A percentile compares a stretch with the other conserved stretches of the same genome.
Evolutionary conservation across 2,329 filamentous ascomycete genomes (phyloP).

Genomic region (Ceratocystis colombiana): DNA sequence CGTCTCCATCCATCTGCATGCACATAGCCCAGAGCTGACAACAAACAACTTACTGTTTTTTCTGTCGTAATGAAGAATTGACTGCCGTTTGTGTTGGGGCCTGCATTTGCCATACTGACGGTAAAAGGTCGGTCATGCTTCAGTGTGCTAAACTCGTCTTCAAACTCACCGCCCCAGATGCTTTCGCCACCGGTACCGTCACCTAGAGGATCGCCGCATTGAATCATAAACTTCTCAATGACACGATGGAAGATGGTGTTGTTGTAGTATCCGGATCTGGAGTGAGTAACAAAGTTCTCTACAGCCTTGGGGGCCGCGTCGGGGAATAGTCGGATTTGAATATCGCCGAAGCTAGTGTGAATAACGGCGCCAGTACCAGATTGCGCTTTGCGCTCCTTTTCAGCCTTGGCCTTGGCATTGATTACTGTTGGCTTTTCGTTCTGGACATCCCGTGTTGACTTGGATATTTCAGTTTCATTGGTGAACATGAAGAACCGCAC

Average conservation of each 20-base stretch:
- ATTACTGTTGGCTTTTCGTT: constrained; percentile 73
- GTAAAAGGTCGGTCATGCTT: constrained; percentile 96
- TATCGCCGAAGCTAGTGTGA: constrained; percentile 90
- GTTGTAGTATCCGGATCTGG: constrained; percentile 88
- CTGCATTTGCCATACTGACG: constrained; percentile 94
- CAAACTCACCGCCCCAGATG: constrained; percentile 87
- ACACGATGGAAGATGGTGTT: constrained; percentile 95
- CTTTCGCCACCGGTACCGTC: constrained; percentile 84
- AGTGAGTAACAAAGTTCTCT: constrained; percentile 93
- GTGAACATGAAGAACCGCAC: constrained; percentile 97
- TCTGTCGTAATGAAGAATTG: constrained; percentile 99
- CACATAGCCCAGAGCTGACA: neutral
- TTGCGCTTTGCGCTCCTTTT: constrained; percentile 53
- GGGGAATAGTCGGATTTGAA: constrained; percentile 85
- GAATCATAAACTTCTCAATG: constrained; percentile 98
- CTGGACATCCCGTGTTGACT: constrained; percentile 78
- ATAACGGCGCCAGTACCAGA: constrained; percentile 71
- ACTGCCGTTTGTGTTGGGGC: constrained; percentile 86
- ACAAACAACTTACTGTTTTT: constrained; percentile 61
- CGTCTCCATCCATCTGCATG: neutral
- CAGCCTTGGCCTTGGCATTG: constrained; percentile 37
- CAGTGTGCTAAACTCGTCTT: constrained; percentile 83
- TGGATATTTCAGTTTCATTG: constrained; percentile 73
- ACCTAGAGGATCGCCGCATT: constrained; percentile 71
- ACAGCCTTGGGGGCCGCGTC: constrained; percentile 88